A percentile compares a stretch with the other conserved stretches of the same genome.
Conservation (phyloP, 768 basidiomycete species). For the Ramaria sp. region DNA sequence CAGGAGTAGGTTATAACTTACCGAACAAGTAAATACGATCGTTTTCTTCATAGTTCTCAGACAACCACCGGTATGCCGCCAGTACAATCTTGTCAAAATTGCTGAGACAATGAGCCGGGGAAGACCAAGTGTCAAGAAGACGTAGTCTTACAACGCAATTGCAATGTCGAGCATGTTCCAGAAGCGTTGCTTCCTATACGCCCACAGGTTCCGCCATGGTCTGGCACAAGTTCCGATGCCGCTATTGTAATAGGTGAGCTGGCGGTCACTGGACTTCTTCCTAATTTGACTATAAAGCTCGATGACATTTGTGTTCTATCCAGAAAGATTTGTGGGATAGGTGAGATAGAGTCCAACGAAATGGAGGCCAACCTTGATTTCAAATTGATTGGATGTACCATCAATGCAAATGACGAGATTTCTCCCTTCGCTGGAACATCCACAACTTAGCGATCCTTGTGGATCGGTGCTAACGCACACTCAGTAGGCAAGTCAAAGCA, state of each 20-base stretch:
- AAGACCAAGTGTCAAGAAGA: neutral
- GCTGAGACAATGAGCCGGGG: conserved; percentile 13
- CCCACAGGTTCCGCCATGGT: conserved; percentile 3
- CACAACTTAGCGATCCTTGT: too few relatives aligned
- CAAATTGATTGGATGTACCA: conserved; percentile 22
- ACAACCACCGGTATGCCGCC: conserved; percentile 30
- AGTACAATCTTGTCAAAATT: conserved; percentile 26
- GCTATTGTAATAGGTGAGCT: conserved; percentile 23
- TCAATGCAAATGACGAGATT: conserved; percentile 13
- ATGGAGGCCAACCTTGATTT: conserved; percentile 10
- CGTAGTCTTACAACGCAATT: neutral
- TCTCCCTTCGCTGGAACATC: neutral
- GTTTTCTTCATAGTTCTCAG: conserved; percentile 26
- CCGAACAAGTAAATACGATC: conserved; percentile 34
- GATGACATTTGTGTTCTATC: conserved; percentile 24
- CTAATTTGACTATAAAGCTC: conserved; percentile 18
- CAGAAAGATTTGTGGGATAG: neutral
- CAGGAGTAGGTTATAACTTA: too few relatives aligned
- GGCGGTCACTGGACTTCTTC: conserved; percentile 15
- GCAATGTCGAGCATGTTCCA: conserved; percentile 14
- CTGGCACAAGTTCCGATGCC: conserved; percentile 22
- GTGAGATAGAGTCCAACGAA: neutral
- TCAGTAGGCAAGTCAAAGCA: too few relatives aligned
- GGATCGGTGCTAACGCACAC: too few relatives aligned
- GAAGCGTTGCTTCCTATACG: conserved; percentile 13